These are phyloP conservation scores for Isochrysis galbana DNA, from an alignment of 78 protist species.

Conservation along the genomic window DNA sequence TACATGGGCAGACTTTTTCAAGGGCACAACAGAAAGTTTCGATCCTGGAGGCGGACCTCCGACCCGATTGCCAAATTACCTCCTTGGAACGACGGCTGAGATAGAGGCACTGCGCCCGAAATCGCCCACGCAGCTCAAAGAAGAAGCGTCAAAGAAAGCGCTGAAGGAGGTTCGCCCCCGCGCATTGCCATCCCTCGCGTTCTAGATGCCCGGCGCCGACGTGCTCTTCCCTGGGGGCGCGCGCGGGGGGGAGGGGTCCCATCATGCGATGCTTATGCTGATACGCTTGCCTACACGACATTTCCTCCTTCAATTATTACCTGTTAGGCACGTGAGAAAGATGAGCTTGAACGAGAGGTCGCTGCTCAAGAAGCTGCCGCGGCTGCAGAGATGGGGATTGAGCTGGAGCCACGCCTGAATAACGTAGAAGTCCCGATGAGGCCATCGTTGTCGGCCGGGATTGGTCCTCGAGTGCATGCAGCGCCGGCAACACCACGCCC, in stretches of 20 bases:
- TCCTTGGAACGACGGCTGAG: slow-evolving; percentile 12
- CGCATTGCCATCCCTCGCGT: neutral
- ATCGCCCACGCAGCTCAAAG: slow-evolving; percentile 31
- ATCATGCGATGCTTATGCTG: too few species aligned
- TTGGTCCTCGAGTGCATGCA: too few species aligned
- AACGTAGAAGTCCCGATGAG: too few species aligned
- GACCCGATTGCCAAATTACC: neutral
- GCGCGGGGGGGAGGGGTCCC: too few species aligned
- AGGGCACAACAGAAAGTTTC: neutral
- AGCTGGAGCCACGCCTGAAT: neutral
- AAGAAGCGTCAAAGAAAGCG: neutral
- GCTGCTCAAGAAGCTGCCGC: neutral
- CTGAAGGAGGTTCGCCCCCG: neutral
- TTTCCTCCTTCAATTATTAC: too few species aligned
- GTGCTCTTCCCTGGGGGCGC: too few species aligned
- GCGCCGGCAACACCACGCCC: too few species aligned
- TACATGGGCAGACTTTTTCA: neutral
- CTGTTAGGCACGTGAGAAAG: too few species aligned
- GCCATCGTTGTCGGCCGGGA: too few species aligned
- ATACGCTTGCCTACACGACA: too few species aligned
- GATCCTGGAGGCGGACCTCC: neutral
- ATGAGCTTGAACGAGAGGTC: neutral
- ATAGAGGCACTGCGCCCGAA: slow-evolving; percentile 31
- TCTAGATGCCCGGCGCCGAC: neutral
- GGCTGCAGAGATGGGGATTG: neutral